Evolutionary conservation across 805 yeast genomes (phyloP).

Genomic region (baker's yeast (Saccharomyces cerevisiae)): DNA sequence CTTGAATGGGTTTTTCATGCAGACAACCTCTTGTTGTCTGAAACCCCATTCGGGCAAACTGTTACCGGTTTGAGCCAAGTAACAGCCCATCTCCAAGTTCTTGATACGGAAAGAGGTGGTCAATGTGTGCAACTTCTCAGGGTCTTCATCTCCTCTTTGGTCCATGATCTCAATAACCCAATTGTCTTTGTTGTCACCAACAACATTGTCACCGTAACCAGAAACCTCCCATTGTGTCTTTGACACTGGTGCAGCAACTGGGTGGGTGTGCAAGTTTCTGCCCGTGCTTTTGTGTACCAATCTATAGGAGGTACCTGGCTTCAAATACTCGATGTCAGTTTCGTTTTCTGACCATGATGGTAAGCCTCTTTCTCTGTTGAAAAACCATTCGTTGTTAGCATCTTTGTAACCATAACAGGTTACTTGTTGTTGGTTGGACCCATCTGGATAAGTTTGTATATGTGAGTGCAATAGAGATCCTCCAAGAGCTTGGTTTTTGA

Average conservation of each 20-base stretch:
- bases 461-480: conserved; percentile 85
- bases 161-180: conserved; percentile 82
- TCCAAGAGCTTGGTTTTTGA: conserved; percentile 60
- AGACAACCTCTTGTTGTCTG: conserved; percentile 73
- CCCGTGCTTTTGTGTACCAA: conserved; percentile 63
- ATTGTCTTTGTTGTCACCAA: conserved; percentile 78
- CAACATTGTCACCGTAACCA: conserved; percentile 65
- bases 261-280: conserved; percentile 76
- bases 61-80: conserved; percentile 65
- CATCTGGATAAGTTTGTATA: conserved; percentile 75
- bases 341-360: conserved; percentile 25
- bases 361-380: conserved; percentile 49
- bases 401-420: conserved; percentile 91
- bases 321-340: conserved; percentile 33
- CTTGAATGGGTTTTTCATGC: conserved; percentile 50
- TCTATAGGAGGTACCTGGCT: conserved; percentile 62
- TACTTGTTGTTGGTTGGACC: conserved; percentile 88
- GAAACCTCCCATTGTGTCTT: conserved; percentile 71
- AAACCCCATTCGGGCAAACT: conserved; percentile 77
- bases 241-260: conserved; percentile 65
- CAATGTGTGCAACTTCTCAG: conserved; percentile 56
- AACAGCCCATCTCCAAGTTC: conserved; percentile 60
- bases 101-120: conserved; percentile 64
- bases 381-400: conserved; percentile 71
- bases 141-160: conserved; percentile 48